Evolutionary conservation across 257 asterid species (phyloP).

Genomic region (Penstemon davidsonii): DNA sequence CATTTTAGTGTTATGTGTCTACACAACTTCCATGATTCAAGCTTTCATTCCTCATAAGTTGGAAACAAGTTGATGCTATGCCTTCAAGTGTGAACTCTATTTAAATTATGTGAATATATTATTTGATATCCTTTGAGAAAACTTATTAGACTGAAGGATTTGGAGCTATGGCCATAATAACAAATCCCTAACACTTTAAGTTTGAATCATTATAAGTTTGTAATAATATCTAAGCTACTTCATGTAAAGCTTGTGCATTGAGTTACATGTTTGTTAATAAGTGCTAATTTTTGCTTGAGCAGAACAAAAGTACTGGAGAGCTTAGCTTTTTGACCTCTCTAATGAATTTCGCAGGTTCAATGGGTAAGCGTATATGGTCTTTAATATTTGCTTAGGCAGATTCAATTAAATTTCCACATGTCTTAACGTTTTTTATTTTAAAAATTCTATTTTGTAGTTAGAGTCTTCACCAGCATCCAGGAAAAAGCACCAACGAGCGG

Average conservation of each 20-base stretch:
- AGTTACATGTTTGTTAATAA: background rate
- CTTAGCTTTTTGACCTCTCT: constrained; percentile 87
- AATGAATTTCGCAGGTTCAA: constrained; percentile 86
- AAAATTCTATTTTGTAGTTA: constrained; percentile 50
- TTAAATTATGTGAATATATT: background rate
- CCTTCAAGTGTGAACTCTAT: background rate
- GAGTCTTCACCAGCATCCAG: constrained; percentile 95
- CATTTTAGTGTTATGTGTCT: background rate
- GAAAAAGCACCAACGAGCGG: constrained; percentile 93
- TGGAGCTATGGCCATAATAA: too few species aligned
- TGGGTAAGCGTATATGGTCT: constrained; percentile 56
- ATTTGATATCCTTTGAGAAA: too few species aligned
- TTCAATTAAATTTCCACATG: constrained; percentile 2
- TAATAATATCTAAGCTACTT: constrained; percentile 7
- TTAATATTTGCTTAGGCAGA: background rate
- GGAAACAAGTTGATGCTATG: background rate
- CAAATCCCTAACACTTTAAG: too few species aligned
- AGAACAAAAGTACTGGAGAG: constrained; percentile 95
- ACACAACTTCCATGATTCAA: background rate
- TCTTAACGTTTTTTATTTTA: constrained; percentile 1
- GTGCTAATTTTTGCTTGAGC: constrained; percentile 36
- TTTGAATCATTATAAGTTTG: too few species aligned
- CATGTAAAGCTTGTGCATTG: background rate
- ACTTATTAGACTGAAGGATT: too few species aligned
- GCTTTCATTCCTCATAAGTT: background rate